These are phyloP conservation scores for Aspergillus bridgeri DNA, from an alignment of 495 filamentous ascomycete genomes.

Conservation along the genomic window DNA sequence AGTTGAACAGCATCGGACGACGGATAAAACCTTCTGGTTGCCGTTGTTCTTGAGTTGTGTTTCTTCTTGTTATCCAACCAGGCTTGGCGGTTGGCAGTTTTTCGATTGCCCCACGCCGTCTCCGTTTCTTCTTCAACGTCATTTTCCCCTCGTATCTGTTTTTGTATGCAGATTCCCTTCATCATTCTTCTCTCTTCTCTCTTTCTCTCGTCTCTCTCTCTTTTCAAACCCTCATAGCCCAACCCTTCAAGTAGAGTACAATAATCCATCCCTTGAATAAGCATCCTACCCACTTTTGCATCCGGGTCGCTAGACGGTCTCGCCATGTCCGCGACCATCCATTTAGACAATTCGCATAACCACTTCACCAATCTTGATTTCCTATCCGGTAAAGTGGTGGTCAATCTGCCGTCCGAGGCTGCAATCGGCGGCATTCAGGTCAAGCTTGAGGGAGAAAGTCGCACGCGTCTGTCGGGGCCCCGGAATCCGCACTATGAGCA, in stretches of 20 bases:
- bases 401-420: constrained; percentile 61
- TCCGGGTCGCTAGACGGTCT: not conserved
- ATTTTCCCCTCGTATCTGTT: constrained; percentile 15
- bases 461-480: constrained; percentile 55
- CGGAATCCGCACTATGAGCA: constrained; percentile 59
- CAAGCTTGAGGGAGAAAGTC: constrained; percentile 89
- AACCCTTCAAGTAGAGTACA: not conserved
- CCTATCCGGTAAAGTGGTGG: constrained; percentile 64
- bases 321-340: constrained; percentile 74
- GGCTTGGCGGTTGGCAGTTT: too few species aligned
- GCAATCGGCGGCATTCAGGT: constrained; percentile 76
- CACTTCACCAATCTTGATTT: constrained; percentile 90
- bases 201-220: not conserved
- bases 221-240: not conserved
- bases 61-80: not conserved
- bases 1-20: too few species aligned
- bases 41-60: too few species aligned
- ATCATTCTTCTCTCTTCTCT: not conserved
- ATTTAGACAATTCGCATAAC: constrained; percentile 67
- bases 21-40: too few species aligned
- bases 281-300: not conserved
- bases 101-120: constrained; percentile 5
- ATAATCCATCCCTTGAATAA: not conserved
- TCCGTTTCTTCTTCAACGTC: constrained; percentile 20
- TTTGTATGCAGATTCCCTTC: constrained; percentile 7